Evolutionary conservation across 352 stramenopile species (phyloP).

Genomic region (Pelagophyceae sp.): DNA sequence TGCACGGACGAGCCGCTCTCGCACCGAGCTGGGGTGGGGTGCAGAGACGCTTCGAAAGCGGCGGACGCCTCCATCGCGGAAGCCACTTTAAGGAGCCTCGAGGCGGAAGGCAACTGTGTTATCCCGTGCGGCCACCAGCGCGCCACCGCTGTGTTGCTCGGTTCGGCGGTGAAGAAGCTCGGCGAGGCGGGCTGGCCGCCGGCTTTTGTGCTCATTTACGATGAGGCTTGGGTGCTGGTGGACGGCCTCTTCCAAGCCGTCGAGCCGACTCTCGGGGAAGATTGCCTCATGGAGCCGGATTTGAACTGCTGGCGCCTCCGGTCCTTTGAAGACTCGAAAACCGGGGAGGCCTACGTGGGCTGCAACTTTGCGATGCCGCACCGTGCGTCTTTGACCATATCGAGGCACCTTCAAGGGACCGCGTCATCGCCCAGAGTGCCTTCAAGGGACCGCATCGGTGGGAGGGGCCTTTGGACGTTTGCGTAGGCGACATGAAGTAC

Average conservation of each 20-base stretch:
- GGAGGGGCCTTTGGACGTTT: no score
- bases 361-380: slow-evolving; percentile 8
- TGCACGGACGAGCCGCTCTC: no score
- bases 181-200: slow-evolving; percentile 9
- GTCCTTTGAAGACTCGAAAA: neutral
- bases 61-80: neutral
- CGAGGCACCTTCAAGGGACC: no score
- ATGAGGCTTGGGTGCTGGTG: slow-evolving; percentile 4
- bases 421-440: no score
- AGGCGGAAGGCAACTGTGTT: neutral
- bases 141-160: neutral
- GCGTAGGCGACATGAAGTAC: neutral
- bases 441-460: no score
- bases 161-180: neutral
- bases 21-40: no score
- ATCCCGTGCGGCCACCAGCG: neutral
- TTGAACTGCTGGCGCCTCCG: neutral
- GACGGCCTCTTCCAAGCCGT: neutral
- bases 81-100: no score
- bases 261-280: neutral
- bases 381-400: no score
- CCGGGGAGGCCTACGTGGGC: slow-evolving; percentile 16
- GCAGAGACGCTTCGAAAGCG: neutral
- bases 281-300: neutral
- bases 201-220: slow-evolving; percentile 15